These are phyloP conservation scores for Sugiyamaella qingdaonensis DNA, from an alignment of 805 yeast genomes.

Conservation along the genomic window DNA sequence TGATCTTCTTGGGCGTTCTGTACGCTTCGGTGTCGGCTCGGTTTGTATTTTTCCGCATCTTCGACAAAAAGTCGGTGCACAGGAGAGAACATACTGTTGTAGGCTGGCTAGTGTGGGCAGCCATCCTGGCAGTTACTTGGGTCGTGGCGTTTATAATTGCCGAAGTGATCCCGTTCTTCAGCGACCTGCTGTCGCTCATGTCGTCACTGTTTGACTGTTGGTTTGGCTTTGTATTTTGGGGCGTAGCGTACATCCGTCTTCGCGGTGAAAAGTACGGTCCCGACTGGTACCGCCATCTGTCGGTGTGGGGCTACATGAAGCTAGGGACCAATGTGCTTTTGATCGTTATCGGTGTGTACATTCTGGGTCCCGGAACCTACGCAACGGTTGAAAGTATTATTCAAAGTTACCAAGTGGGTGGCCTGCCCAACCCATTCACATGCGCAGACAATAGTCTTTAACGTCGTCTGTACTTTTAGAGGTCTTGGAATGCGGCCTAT, in stretches of 20 bases:
- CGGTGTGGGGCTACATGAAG: slow-evolving; percentile 36
- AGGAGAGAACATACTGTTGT: slow-evolving; percentile 43
- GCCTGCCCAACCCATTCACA: slow-evolving; percentile 49
- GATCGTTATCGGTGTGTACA: slow-evolving; percentile 47
- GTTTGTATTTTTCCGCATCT: slow-evolving; percentile 47
- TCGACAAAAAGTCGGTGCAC: slow-evolving; percentile 40
- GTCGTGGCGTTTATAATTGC: slow-evolving; percentile 53
- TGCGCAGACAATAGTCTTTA: slow-evolving; percentile 45
- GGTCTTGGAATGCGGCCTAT: too few relatives aligned
- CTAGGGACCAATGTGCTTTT: slow-evolving; percentile 36
- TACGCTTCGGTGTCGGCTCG: slow-evolving; percentile 53
- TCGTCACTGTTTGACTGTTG: slow-evolving; percentile 61
- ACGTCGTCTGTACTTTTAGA: too few relatives aligned
- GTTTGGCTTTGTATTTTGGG: slow-evolving; percentile 63
- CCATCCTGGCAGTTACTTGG: slow-evolving; percentile 45
- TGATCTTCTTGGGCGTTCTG: slow-evolving; percentile 51
- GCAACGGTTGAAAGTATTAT: slow-evolving; percentile 53
- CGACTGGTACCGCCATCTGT: slow-evolving; percentile 32
- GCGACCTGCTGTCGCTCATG: slow-evolving; percentile 54
- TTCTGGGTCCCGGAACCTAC: slow-evolving; percentile 57
- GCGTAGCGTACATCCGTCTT: slow-evolving; percentile 50
- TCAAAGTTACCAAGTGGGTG: slow-evolving; percentile 44
- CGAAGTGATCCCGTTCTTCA: slow-evolving; percentile 61
- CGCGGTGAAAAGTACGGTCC: slow-evolving; percentile 35
- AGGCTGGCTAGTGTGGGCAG: slow-evolving; percentile 54